A percentile compares a stretch with the other conserved stretches of the same genome.
Evolutionary conservation across 345 rosid genomes (phyloP).

Genomic region (Citropsis articulata): DNA sequence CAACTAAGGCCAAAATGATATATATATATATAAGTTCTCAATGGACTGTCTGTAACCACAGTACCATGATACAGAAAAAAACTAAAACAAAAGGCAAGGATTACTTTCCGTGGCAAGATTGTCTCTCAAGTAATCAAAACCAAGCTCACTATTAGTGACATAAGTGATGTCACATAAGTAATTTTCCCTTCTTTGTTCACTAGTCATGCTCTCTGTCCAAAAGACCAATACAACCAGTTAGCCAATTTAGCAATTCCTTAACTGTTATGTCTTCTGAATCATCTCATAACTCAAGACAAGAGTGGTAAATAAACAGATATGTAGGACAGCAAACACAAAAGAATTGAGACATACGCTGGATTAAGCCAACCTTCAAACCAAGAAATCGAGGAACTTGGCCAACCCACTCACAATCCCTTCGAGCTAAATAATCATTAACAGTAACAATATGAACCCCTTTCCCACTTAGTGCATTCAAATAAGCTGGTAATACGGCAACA

Average conservation of each 20-base stretch:
- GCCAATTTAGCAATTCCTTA: background rate
- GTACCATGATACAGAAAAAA: constrained; percentile 12
- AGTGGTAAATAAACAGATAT: background rate
- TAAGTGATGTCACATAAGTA: constrained; percentile 90
- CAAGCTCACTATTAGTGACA: constrained; percentile 96
- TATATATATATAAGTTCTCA: background rate
- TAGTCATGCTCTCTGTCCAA: constrained; percentile 82
- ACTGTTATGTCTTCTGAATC: background rate
- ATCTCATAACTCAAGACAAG: background rate
- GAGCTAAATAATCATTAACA: constrained; percentile 90
- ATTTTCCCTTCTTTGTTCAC: constrained; percentile 90
- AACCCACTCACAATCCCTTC: constrained; percentile 99
- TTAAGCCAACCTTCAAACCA: constrained; percentile 98
- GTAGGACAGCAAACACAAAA: constrained; percentile 10
- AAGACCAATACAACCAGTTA: background rate
- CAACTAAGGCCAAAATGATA: constrained; percentile 18
- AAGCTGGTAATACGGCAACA: constrained; percentile 94
- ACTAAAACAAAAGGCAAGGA: constrained; percentile 44
- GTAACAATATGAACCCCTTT: constrained; percentile 98
- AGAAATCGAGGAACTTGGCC: constrained; percentile 98
- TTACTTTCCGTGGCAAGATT: constrained; percentile 99
- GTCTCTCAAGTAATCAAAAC: constrained; percentile 92
- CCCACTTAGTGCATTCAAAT: constrained; percentile 88
- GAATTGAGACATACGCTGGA: constrained; percentile 82
- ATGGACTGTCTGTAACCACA: constrained; percentile 1